Evolutionary conservation across 1,139 yeast species (phyloP).

Genomic region (Arxiozyma heterogenica): DNA sequence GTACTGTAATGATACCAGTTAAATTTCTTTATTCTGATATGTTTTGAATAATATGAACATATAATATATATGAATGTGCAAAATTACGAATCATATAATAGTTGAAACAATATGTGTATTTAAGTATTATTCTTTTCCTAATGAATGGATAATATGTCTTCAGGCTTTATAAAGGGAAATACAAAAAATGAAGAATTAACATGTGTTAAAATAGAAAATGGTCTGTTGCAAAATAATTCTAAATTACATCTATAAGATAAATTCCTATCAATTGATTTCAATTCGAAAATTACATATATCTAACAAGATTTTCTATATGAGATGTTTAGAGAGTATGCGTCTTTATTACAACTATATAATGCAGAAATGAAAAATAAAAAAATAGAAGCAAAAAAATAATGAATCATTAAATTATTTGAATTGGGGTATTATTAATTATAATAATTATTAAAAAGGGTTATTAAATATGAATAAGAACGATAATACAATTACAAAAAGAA

Average conservation of each 20-base stretch:
- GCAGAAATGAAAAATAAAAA: too few species aligned
- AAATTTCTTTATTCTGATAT: too few species aligned
- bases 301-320: not conserved
- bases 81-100: too few species aligned
- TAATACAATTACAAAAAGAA: not conserved
- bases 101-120: too few species aligned
- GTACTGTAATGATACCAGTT: too few species aligned
- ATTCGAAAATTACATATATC: not conserved
- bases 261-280: too few species aligned
- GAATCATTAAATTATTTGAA: not conserved
- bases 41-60: not conserved
- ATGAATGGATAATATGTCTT: not conserved
- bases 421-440: not conserved
- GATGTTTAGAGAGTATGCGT: not conserved
- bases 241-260: not conserved
- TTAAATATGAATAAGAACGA: not conserved
- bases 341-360: not conserved
- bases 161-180: not conserved
- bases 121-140: too few species aligned
- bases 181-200: too few species aligned
- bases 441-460: too few species aligned
- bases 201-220: too few species aligned
- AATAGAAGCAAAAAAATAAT: not conserved
- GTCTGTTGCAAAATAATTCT: too few species aligned
- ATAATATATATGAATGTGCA: too few species aligned